Percentiles rank a stretch among this genome's conserved stretches.
Evolutionary conservation across 768 basidiomycete species (phyloP).

Genomic region (Sistotremastrum suecicum): DNA sequence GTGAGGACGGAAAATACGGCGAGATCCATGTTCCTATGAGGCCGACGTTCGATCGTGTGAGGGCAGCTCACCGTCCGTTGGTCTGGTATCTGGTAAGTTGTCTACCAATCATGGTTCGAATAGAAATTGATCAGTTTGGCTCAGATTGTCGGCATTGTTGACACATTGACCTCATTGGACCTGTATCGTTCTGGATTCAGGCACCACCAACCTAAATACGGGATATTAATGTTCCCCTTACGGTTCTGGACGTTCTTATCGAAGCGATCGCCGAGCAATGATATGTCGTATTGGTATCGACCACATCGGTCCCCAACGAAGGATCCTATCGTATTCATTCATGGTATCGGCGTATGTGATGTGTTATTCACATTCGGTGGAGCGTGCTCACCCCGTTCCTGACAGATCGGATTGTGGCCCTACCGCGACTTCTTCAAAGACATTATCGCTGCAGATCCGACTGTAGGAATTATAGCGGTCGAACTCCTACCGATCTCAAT

Average conservation of each 20-base stretch:
- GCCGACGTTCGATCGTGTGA: conserved; percentile 42
- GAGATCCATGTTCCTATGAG: conserved; percentile 24
- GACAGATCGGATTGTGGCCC: conserved; percentile 46
- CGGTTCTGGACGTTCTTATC: conserved; percentile 35
- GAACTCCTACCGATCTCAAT: conserved; percentile 48
- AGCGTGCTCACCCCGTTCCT: neutral
- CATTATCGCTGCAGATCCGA: conserved; percentile 27
- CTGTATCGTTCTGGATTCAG: conserved; percentile 34
- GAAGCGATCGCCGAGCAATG: conserved; percentile 17
- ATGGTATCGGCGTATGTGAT: conserved; percentile 48
- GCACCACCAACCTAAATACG: conserved; percentile 29
- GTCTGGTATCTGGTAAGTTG: conserved; percentile 47
- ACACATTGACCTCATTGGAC: conserved; percentile 26
- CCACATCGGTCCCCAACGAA: conserved; percentile 34
- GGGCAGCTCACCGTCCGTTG: conserved; percentile 39
- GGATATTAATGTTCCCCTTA: conserved; percentile 36
- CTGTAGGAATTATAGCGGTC: conserved; percentile 42
- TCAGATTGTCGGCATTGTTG: conserved; percentile 41
- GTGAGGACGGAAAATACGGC: conserved; percentile 22
- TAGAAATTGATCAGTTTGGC: neutral
- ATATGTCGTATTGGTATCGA: conserved; percentile 33
- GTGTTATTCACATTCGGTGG: conserved; percentile 1
- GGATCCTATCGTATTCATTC: conserved; percentile 46
- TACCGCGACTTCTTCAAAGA: conserved; percentile 39
- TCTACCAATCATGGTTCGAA: neutral